Evolutionary conservation across 2,329 filamentous ascomycete genomes (phyloP).

Genomic region (Rutstroemia sp.): DNA sequence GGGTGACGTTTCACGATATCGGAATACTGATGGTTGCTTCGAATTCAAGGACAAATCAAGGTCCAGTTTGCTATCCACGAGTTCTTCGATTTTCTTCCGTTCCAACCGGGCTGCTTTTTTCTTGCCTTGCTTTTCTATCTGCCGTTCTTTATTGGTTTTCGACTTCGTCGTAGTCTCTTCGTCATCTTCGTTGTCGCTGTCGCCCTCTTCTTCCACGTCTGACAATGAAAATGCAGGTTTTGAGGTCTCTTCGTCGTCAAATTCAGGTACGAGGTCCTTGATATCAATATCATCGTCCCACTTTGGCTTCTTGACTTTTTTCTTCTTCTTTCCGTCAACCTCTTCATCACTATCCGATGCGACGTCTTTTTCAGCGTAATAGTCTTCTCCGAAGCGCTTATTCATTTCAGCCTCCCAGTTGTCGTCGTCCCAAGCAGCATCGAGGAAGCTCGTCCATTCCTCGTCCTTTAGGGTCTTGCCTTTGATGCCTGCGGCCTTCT

Average conservation of each 20-base stretch:
- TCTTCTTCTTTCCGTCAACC: conserved; percentile 41
- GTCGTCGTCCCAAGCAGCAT: conserved; percentile 82
- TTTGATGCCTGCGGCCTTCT: conserved; percentile 74
- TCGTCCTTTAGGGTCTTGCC: conserved; percentile 63
- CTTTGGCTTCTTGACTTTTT: conserved; percentile 68
- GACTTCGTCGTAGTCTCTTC: conserved; percentile 42
- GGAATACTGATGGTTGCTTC: conserved; percentile 53
- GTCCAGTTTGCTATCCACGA: conserved; percentile 76
- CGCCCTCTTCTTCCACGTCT: conserved; percentile 40
- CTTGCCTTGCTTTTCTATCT: conserved; percentile 48
- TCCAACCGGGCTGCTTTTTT: conserved; percentile 74
- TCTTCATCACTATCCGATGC: conserved; percentile 55
- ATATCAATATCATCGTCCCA: conserved; percentile 99
- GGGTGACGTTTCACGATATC: conserved; percentile 91
- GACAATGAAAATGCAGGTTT: conserved; percentile 49
- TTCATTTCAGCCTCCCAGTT: conserved; percentile 89
- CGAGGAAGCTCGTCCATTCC: conserved; percentile 77
- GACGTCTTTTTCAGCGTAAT: conserved; percentile 67
- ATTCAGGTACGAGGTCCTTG: conserved; percentile 82
- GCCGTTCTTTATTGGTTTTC: conserved; percentile 52
- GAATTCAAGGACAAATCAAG: conserved; percentile 56
- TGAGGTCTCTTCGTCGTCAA: conserved; percentile 52
- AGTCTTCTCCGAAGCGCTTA: conserved; percentile 79
- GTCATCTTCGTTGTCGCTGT: conserved; percentile 36
- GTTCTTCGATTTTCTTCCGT: conserved; percentile 73